These are phyloP conservation scores for Vigna angularis DNA, from an alignment of 306 rosid species.

Conservation along the genomic window DNA sequence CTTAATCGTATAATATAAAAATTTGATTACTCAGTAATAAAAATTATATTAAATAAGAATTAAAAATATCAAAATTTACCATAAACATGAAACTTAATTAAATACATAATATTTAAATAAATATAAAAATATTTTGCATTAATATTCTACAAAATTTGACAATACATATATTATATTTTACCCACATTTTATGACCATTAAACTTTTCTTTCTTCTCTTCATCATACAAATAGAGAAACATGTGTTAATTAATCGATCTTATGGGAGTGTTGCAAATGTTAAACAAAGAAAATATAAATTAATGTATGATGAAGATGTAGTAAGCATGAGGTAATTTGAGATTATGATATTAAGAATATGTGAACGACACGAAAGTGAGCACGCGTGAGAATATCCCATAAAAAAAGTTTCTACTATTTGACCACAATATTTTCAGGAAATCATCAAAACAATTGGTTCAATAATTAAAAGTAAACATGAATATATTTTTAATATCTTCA, in stretches of 20 bases:
- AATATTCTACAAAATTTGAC: too few species aligned
- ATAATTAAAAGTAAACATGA: too few species aligned
- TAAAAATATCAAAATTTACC: too few species aligned
- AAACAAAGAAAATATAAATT: background rate
- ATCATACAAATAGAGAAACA: background rate
- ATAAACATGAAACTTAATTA: too few species aligned
- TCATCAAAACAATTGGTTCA: background rate
- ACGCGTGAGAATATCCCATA: constrained; percentile 26
- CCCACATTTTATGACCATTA: background rate
- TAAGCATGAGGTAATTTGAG: constrained; percentile 17
- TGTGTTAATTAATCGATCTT: background rate
- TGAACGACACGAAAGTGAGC: constrained; percentile 34
- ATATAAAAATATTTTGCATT: too few species aligned
- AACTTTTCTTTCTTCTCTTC: background rate
- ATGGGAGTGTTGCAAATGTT: background rate
- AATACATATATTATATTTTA: too few species aligned
- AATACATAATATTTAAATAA: too few species aligned
- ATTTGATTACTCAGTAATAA: too few species aligned
- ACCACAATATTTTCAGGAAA: background rate
- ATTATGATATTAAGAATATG: constrained; percentile 7
- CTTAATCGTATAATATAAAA: too few species aligned
- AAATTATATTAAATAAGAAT: too few species aligned
- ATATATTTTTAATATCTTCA: too few species aligned
- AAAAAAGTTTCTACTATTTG: background rate
- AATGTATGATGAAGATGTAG: background rate